These are phyloP conservation scores for Arthroderma sp. DNA, from an alignment of 2,329 filamentous ascomycete species.

Conservation along the genomic window DNA sequence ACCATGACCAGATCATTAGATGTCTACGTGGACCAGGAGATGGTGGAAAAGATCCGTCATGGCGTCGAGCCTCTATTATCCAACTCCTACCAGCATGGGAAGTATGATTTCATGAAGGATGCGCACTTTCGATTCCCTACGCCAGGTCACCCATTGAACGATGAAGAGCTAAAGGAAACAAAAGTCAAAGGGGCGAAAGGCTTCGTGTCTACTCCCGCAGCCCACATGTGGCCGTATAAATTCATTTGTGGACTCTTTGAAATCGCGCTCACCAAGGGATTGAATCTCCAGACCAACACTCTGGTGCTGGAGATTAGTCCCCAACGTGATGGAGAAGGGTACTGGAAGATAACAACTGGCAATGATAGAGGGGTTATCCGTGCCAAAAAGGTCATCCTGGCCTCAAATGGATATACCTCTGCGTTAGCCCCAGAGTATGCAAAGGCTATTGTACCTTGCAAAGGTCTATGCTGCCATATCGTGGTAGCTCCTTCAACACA, in stretches of 20 bases:
- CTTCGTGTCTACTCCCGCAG: slow-evolving; percentile 25
- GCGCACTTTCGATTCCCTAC: slow-evolving; percentile 16
- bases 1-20: slow-evolving; percentile 30
- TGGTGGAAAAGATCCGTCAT: slow-evolving; percentile 23
- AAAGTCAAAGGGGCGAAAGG: slow-evolving; percentile 29
- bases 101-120: slow-evolving; percentile 16
- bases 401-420: slow-evolving; percentile 76
- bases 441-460: slow-evolving; percentile 62
- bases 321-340: slow-evolving; percentile 15
- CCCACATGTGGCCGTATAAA: slow-evolving; percentile 55
- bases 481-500: slow-evolving; percentile 14
- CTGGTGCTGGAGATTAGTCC: slow-evolving; percentile 28
- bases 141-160: neutral
- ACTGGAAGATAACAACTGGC: slow-evolving; percentile 53
- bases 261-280: slow-evolving; percentile 37
- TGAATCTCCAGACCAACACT: slow-evolving; percentile 45
- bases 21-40: slow-evolving; percentile 25
- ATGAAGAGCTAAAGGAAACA: slow-evolving; percentile 18
- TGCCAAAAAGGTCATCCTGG: slow-evolving; percentile 56
- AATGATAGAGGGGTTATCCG: slow-evolving; percentile 50
- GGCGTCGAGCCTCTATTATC: slow-evolving; percentile 20
- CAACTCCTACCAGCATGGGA: slow-evolving; percentile 21
- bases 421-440: slow-evolving; percentile 57
- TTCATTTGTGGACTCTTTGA: slow-evolving; percentile 62
- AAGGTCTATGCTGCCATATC: slow-evolving; percentile 41